Evolutionary conservation across 2,329 filamentous ascomycete genomes (phyloP).

Genomic region (Arthrinium puccinioides): DNA sequence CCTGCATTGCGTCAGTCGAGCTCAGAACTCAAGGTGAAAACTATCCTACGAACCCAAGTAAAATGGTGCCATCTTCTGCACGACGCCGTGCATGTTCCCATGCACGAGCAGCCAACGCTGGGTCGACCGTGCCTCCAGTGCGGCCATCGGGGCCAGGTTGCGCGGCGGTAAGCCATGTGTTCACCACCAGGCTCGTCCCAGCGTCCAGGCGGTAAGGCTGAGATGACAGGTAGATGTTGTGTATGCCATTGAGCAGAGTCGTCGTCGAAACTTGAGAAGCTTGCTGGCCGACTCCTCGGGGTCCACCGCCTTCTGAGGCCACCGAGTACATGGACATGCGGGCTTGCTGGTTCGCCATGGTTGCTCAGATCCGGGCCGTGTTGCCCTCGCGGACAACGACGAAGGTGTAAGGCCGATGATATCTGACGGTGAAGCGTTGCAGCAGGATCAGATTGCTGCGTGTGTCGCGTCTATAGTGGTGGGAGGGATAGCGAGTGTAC

Average conservation of each 20-base stretch:
- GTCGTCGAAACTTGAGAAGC: constrained; percentile 83
- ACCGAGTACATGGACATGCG: constrained; percentile 65
- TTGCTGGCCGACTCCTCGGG: constrained; percentile 55
- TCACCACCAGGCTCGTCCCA: constrained; percentile 85
- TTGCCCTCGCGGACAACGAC: constrained; percentile 35
- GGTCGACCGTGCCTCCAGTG: constrained; percentile 72
- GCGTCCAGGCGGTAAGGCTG: constrained; percentile 84
- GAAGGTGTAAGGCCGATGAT: constrained; percentile 10
- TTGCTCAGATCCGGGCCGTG: constrained; percentile 18
- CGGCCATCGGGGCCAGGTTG: constrained; percentile 62
- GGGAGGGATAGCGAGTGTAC: too few relatives aligned
- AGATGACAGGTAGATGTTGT: constrained; percentile 77
- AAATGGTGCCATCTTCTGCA: constrained; percentile 90
- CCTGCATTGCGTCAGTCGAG: constrained; percentile 35
- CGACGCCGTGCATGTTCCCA: constrained; percentile 95
- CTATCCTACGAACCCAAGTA: constrained; percentile 66
- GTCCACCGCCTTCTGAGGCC: constrained; percentile 52
- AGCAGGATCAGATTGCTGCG: too few relatives aligned
- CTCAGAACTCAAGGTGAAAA: not conserved
- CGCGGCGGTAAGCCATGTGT: constrained; percentile 84
- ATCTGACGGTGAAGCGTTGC: too few relatives aligned
- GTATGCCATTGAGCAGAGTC: constrained; percentile 83
- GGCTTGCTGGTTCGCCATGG: constrained; percentile 46
- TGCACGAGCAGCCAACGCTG: constrained; percentile 67
- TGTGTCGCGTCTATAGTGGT: too few relatives aligned